Evolutionary conservation across 2,329 filamentous ascomycete genomes (phyloP).

Genomic region (Penicillium hesseltinei): DNA sequence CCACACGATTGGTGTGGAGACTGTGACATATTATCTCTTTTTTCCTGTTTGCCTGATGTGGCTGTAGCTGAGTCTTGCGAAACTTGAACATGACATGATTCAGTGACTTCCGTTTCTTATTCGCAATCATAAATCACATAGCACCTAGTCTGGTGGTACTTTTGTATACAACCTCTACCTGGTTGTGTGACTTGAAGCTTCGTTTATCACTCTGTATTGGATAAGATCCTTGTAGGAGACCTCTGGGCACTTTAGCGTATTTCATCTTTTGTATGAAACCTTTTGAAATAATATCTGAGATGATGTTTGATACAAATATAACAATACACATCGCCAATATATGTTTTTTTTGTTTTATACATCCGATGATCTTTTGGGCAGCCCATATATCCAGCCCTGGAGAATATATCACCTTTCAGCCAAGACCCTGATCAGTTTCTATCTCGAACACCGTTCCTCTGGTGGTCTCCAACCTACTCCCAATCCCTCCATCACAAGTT

Average conservation of each 20-base stretch:
- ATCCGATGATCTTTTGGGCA: background rate
- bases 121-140: background rate
- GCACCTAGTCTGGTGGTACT: background rate
- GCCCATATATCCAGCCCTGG: background rate
- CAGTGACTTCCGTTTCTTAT: background rate
- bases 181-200: background rate
- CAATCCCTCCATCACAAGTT: slow-evolving; percentile 73
- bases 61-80: slow-evolving; percentile 17
- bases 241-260: background rate
- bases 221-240: background rate
- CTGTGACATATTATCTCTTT: slow-evolving; percentile 20
- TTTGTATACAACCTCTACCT: background rate
- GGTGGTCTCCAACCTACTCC: slow-evolving; percentile 67
- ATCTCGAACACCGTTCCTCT: slow-evolving; percentile 66
- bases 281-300: background rate
- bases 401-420: too few species aligned
- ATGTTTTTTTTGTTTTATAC: background rate
- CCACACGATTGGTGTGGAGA: slow-evolving; percentile 17
- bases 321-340: background rate
- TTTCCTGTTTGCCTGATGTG: slow-evolving; percentile 14
- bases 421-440: background rate
- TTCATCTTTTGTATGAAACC: background rate
- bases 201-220: background rate
- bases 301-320: background rate
- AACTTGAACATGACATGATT: slow-evolving; percentile 18